phyloP scores from a whole-genome alignment of 495 filamentous ascomycete species.

The Glonium stellatum region DNA sequence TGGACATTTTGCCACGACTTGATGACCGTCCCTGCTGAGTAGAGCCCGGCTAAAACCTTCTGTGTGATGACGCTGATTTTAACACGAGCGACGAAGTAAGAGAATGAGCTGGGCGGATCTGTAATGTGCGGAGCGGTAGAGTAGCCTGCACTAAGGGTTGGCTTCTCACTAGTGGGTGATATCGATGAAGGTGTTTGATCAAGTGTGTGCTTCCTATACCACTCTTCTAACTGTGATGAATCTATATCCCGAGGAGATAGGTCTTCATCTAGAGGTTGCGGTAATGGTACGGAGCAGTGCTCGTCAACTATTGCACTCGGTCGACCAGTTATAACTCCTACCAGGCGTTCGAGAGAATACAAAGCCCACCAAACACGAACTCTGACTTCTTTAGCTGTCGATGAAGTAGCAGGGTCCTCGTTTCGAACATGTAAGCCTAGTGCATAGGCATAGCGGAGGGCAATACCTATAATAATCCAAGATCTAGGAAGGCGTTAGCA shows the following conservation, averaged over 20 bases:
- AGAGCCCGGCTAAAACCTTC: conserved; percentile 51
- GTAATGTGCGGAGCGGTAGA: background rate
- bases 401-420: conserved; percentile 26
- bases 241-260: conserved; percentile 10
- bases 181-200: background rate
- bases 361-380: conserved; percentile 25
- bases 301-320: conserved; percentile 16
- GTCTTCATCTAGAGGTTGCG: conserved; percentile 20
- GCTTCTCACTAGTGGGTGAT: background rate
- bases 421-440: conserved; percentile 58
- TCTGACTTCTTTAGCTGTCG: conserved; percentile 17
- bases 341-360: conserved; percentile 21
- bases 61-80: conserved; percentile 49
- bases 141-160: background rate
- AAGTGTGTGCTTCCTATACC: background rate
- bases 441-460: conserved; percentile 49
- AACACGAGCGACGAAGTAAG: conserved; percentile 46
- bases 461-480: conserved; percentile 54
- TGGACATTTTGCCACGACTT: conserved; percentile 56
- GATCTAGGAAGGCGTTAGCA: conserved; percentile 38
- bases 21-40: conserved; percentile 48
- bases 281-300: conserved; percentile 21
- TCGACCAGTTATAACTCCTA: conserved; percentile 20
- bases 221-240: conserved; percentile 1
- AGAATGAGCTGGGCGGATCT: conserved; percentile 18